Percentiles rank a stretch among this genome's conserved stretches.
Conservation (phyloP, 1,139 yeast species). For the Taphrina betulina region DNA sequence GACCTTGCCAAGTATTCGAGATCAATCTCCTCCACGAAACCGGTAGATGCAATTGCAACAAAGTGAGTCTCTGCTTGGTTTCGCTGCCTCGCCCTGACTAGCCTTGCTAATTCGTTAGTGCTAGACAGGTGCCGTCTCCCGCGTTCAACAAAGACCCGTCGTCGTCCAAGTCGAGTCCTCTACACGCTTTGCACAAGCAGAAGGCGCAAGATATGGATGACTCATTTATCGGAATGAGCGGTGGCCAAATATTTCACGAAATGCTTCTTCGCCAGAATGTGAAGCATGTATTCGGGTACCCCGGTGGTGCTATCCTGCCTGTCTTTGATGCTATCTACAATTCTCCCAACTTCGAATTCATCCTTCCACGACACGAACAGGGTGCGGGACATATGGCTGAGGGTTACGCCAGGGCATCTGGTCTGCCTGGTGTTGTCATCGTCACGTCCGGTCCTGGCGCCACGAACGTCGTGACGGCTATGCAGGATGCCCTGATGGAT, state of each 20-base stretch:
- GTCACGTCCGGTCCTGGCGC: conserved; percentile 99
- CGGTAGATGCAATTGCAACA: conserved; percentile 13
- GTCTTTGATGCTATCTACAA: conserved; percentile 96
- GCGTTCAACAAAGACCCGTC: conserved; percentile 40
- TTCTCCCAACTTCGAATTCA: conserved; percentile 82
- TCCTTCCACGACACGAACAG: conserved; percentile 95
- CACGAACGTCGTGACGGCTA: conserved; percentile 92
- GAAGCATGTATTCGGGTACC: conserved; percentile 53
- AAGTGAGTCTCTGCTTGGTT: neutral
- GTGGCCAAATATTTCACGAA: conserved; percentile 97
- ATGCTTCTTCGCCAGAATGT: conserved; percentile 97
- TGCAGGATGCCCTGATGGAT: conserved; percentile 96
- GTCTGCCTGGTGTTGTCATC: conserved; percentile 97
- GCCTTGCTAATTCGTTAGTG: neutral
- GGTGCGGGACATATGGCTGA: conserved; percentile 99
- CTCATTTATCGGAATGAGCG: conserved; percentile 85
- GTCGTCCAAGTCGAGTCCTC: conserved; percentile 35
- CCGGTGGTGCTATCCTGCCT: conserved; percentile 98
- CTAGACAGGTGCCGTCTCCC: conserved; percentile 37
- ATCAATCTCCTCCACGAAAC: conserved; percentile 12
- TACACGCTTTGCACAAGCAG: conserved; percentile 26
- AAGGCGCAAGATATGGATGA: conserved; percentile 57
- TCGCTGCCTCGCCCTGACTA: neutral
- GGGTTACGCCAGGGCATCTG: conserved; percentile 93
- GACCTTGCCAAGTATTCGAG: neutral